phyloP scores from a whole-genome alignment of 108 stramenopile genomes.

The Cyclotella sp. region DNA sequence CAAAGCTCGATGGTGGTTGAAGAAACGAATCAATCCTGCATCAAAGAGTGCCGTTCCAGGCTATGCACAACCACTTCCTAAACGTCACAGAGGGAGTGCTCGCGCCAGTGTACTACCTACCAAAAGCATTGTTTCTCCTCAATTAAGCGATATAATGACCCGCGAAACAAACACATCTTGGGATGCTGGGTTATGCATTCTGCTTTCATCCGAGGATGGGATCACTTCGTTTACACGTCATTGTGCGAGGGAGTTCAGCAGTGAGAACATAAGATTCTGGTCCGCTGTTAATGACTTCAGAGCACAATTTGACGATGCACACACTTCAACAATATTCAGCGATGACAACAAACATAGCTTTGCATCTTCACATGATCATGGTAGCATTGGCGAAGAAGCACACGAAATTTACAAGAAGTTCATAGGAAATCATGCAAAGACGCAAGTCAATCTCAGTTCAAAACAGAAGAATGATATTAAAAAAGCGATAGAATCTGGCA shows the following conservation, averaged over 20 bases:
- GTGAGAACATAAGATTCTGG: slow-evolving; percentile 55
- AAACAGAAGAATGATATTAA: slow-evolving; percentile 40
- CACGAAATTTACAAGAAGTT: slow-evolving; percentile 36
- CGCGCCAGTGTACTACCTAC: slow-evolving; percentile 9
- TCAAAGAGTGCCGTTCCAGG: slow-evolving; percentile 34
- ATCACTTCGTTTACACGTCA: slow-evolving; percentile 47
- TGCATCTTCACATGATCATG: not conserved
- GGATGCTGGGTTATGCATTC: slow-evolving; percentile 54
- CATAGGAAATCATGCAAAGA: slow-evolving; percentile 30
- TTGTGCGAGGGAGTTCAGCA: slow-evolving; percentile 53
- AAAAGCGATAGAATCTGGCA: slow-evolving; percentile 32
- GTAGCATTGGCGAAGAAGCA: slow-evolving; percentile 21
- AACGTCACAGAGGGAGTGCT: not conserved
- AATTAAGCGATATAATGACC: not conserved
- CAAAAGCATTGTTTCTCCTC: not conserved
- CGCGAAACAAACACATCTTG: slow-evolving; percentile 30
- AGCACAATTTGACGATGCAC: slow-evolving; percentile 32
- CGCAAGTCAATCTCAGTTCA: slow-evolving; percentile 51
- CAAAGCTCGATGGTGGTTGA: slow-evolving; percentile 18
- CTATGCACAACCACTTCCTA: slow-evolving; percentile 47
- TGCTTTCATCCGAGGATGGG: slow-evolving; percentile 51
- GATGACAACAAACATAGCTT: not conserved
- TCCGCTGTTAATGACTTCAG: slow-evolving; percentile 54
- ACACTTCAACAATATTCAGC: not conserved
- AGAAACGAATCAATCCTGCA: slow-evolving; percentile 24